Evolutionary conservation across 2,329 filamentous ascomycete species (phyloP).

Genomic region (Colletotrichum magnum): DNA sequence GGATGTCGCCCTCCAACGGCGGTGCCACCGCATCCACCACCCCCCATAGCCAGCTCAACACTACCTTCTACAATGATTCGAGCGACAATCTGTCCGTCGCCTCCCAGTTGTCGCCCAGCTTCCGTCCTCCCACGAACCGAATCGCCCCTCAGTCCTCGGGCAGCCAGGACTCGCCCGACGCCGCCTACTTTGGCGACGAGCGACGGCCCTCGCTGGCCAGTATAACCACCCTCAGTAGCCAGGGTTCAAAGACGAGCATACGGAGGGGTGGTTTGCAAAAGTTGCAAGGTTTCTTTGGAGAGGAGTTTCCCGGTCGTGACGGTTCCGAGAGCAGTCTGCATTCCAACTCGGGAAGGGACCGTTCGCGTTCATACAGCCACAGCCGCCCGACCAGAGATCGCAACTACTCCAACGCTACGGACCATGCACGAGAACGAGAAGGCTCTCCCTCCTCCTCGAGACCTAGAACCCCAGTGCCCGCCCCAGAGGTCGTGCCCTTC

Average conservation of each 20-base stretch:
- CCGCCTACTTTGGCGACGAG: constrained; percentile 76
- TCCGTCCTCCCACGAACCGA: constrained; percentile 58
- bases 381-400: constrained; percentile 74
- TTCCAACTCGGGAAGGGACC: constrained; percentile 69
- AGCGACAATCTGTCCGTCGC: constrained; percentile 75
- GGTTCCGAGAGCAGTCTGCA: constrained; percentile 79
- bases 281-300: constrained; percentile 92
- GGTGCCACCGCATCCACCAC: constrained; percentile 47
- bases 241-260: constrained; percentile 82
- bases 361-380: constrained; percentile 74
- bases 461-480: constrained; percentile 87
- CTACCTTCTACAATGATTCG: constrained; percentile 82
- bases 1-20: constrained; percentile 64
- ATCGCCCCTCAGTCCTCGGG: constrained; percentile 57
- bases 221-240: constrained; percentile 86
- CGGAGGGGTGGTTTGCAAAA: constrained; percentile 83
- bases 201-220: constrained; percentile 90
- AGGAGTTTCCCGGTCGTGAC: constrained; percentile 83
- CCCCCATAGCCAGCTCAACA: constrained; percentile 45
- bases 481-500: constrained; percentile 97
- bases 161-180: constrained; percentile 73
- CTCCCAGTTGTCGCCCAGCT: constrained; percentile 79
- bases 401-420: constrained; percentile 83
- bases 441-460: constrained; percentile 82
- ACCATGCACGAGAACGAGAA: constrained; percentile 74